Percentiles rank a stretch among this genome's conserved stretches.
phyloP scores from a whole-genome alignment of 2,329 filamentous ascomycete genomes.

The Clarireedia paspali region DNA sequence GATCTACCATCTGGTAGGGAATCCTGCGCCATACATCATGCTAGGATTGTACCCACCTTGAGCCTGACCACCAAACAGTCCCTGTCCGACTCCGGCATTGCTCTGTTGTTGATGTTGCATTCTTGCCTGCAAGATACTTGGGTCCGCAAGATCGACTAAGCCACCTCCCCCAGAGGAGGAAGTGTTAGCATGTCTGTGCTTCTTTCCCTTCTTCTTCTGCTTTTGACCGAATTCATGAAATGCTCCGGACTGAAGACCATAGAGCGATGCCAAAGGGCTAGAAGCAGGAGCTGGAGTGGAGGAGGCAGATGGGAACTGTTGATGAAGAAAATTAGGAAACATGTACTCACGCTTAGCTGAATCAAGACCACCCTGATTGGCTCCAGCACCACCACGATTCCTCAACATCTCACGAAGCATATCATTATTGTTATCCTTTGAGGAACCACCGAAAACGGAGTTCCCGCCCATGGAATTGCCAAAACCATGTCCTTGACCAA shows the following conservation, averaged over 20 bases:
- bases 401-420: conserved; percentile 78
- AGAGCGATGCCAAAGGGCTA: conserved; percentile 85
- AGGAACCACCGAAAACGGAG: conserved; percentile 51
- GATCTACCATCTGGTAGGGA: conserved; percentile 59
- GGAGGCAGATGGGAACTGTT: conserved; percentile 75
- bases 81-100: conserved; percentile 78
- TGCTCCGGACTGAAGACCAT: conserved; percentile 75
- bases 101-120: conserved; percentile 82
- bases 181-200: conserved; percentile 99
- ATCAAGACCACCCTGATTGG: conserved; percentile 68
- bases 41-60: conserved; percentile 93
- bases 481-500: conserved; percentile 81
- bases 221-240: conserved; percentile 90
- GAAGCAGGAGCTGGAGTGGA: conserved; percentile 83
- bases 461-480: conserved; percentile 55
- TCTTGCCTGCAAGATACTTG: conserved; percentile 97
- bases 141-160: conserved; percentile 99
- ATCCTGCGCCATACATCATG: conserved; percentile 62
- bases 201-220: conserved; percentile 99
- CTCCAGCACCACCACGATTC: conserved; percentile 53
- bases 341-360: conserved; percentile 97
- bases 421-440: conserved; percentile 67
- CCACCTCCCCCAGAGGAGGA: conserved; percentile 99
- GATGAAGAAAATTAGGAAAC: conserved; percentile 85
- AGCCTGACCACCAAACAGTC: conserved; percentile 77